These are phyloP conservation scores for Myriosclerotinia duriaeana DNA, from an alignment of 2,329 filamentous ascomycete genomes.

Conservation along the genomic window DNA sequence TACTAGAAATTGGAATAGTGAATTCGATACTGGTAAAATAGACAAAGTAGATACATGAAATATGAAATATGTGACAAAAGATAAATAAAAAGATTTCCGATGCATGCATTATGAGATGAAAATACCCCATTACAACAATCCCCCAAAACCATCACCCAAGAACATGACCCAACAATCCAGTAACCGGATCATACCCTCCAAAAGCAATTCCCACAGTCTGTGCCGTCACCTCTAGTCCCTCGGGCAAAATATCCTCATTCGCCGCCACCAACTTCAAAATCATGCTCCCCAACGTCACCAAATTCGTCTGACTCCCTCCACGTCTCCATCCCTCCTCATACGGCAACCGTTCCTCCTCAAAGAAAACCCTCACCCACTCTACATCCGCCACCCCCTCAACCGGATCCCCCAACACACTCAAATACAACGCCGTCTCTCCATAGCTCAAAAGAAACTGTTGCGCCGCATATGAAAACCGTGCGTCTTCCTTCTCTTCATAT, in stretches of 20 bases:
- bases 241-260: not conserved
- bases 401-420: constrained; percentile 2
- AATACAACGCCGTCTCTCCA: constrained; percentile 4
- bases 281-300: constrained; percentile 68
- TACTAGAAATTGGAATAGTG: too few relatives aligned
- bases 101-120: not conserved
- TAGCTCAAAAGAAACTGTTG: not conserved
- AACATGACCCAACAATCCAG: not conserved
- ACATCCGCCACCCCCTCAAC: not conserved
- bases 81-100: too few relatives aligned
- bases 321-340: constrained; percentile 45
- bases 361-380: constrained; percentile 5
- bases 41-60: too few relatives aligned
- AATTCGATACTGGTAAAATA: too few relatives aligned
- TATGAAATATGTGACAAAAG: too few relatives aligned
- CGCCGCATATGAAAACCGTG: not conserved
- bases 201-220: constrained; percentile 9
- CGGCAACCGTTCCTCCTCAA: constrained; percentile 19
- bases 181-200: not conserved
- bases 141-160: not conserved
- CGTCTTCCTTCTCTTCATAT: not conserved
- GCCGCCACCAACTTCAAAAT: constrained; percentile 66
- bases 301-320: constrained; percentile 46
- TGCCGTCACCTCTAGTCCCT: not conserved
- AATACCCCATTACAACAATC: not conserved